Conservation (phyloP, 2,329 filamentous ascomycete genomes). For the Cladophialophora chaetospira region DNA sequence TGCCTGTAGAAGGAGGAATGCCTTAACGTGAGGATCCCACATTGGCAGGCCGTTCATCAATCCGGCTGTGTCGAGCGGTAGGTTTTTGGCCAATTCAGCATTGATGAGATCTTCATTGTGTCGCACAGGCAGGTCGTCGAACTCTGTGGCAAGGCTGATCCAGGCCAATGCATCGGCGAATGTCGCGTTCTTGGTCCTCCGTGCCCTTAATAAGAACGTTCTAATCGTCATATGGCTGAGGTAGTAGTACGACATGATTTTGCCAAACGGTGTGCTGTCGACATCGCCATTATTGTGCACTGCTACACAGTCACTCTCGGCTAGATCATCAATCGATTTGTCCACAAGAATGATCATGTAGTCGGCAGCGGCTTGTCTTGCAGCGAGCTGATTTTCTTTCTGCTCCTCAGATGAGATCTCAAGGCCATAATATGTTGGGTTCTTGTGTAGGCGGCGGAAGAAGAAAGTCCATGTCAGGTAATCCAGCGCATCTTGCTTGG, state of each 20-base stretch:
- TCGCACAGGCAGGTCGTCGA: slow-evolving; percentile 94
- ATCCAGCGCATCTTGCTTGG: slow-evolving; percentile 95
- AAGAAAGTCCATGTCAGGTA: slow-evolving; percentile 99
- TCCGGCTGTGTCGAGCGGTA: slow-evolving; percentile 54
- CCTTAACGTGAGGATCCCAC: slow-evolving; percentile 98
- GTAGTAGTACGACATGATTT: slow-evolving; percentile 99
- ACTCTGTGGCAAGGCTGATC: slow-evolving; percentile 93
- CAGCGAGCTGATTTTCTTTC: slow-evolving; percentile 68
- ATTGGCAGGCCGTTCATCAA: slow-evolving; percentile 70
- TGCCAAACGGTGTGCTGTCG: slow-evolving; percentile 85
- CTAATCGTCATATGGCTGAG: slow-evolving; percentile 93
- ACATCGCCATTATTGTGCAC: slow-evolving; percentile 86
- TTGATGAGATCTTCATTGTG: slow-evolving; percentile 99
- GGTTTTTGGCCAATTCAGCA: slow-evolving; percentile 77
- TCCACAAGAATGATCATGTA: slow-evolving; percentile 95
- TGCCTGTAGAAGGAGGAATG: slow-evolving; percentile 89
- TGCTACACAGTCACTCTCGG: slow-evolving; percentile 79
- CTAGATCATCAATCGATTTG: slow-evolving; percentile 78
- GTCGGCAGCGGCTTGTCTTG: slow-evolving; percentile 85
- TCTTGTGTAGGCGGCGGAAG: slow-evolving; percentile 95
- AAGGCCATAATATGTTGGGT: slow-evolving; percentile 95
- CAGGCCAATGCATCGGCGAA: slow-evolving; percentile 84
- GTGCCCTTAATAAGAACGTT: slow-evolving; percentile 75
- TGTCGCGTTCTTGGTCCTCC: slow-evolving; percentile 61
- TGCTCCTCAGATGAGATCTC: slow-evolving; percentile 92